These are phyloP conservation scores for Fusarium bulbicola DNA, from an alignment of 2,329 filamentous ascomycete species.

Conservation along the genomic window DNA sequence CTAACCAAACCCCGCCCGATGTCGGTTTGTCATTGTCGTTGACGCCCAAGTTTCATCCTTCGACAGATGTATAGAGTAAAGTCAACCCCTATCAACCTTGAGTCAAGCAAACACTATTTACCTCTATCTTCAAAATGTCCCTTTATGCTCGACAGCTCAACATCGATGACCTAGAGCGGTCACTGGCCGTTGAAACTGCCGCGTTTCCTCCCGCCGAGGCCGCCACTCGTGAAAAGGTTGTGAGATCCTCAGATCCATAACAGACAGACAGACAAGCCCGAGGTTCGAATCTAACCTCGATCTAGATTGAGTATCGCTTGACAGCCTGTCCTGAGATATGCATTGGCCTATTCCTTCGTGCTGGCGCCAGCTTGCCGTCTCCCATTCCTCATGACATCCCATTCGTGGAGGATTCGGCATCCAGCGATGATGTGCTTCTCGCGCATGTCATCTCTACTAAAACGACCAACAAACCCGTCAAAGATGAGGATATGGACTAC, in stretches of 20 bases:
- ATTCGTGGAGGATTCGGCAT: neutral
- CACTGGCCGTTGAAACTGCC: constrained; percentile 38
- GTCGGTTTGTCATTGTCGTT: neutral
- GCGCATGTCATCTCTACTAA: constrained; percentile 44
- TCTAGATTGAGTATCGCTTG: constrained; percentile 45
- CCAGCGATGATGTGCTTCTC: constrained; percentile 30
- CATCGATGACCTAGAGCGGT: constrained; percentile 39
- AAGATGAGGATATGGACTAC: constrained; percentile 42
- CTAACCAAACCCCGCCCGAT: constrained; percentile 1
- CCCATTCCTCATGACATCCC: constrained; percentile 17
- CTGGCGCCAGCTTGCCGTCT: neutral
- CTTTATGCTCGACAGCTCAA: constrained; percentile 38
- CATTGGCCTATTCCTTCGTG: constrained; percentile 36
- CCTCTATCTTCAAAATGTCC: constrained; percentile 10
- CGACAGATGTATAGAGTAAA: neutral
- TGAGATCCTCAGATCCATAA: no score
- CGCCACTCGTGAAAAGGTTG: constrained; percentile 43
- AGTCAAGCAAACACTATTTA: neutral
- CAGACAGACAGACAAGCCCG: no score
- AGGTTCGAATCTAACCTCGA: neutral
- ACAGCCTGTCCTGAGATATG: constrained; percentile 42
- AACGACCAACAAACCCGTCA: constrained; percentile 27
- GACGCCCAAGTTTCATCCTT: neutral
- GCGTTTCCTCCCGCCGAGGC: constrained; percentile 44
- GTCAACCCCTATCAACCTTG: neutral